Conservation (phyloP, 495 filamentous ascomycete genomes). For the Penicillium parvum region DNA sequence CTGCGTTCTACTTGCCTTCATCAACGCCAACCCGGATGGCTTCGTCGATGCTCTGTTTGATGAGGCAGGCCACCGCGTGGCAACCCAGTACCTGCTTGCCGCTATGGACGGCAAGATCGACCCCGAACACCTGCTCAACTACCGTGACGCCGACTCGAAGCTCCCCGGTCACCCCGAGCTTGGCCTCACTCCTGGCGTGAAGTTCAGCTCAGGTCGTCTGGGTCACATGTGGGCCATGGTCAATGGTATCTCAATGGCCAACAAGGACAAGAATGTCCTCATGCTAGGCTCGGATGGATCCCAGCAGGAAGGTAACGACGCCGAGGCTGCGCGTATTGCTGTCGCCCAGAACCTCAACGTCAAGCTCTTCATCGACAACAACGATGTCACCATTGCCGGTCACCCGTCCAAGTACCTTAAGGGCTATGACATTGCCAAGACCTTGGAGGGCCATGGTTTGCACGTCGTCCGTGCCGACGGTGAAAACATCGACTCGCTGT, state of each 20-base stretch:
- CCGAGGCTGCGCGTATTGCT: constrained; percentile 36
- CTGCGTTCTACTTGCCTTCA: constrained; percentile 35
- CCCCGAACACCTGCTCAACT: constrained; percentile 37
- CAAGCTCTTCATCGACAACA: constrained; percentile 41
- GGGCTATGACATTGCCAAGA: constrained; percentile 30
- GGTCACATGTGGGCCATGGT: constrained; percentile 43
- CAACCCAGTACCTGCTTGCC: constrained; percentile 36
- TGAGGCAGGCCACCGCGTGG: constrained; percentile 38
- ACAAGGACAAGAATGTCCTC: constrained; percentile 32
- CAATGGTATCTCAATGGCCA: constrained; percentile 37
- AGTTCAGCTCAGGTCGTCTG: constrained; percentile 38
- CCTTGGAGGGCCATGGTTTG: constrained; percentile 32
- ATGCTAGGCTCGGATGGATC: constrained; percentile 38
- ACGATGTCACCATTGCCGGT: constrained; percentile 40
- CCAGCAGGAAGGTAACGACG: constrained; percentile 42
- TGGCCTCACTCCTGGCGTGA: constrained; percentile 35
- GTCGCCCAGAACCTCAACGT: constrained; percentile 36
- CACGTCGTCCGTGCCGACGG: constrained; percentile 33
- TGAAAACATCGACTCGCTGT: constrained; percentile 34
- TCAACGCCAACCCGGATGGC: constrained; percentile 28
- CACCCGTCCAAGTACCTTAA: constrained; percentile 36
- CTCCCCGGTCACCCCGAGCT: constrained; percentile 40
- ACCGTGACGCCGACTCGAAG: constrained; percentile 38
- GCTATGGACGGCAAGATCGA: constrained; percentile 35
- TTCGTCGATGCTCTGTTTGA: constrained; percentile 36